Evolutionary conservation across 495 filamentous ascomycete species (phyloP).

Genomic region (Elaphomyces granulatus): DNA sequence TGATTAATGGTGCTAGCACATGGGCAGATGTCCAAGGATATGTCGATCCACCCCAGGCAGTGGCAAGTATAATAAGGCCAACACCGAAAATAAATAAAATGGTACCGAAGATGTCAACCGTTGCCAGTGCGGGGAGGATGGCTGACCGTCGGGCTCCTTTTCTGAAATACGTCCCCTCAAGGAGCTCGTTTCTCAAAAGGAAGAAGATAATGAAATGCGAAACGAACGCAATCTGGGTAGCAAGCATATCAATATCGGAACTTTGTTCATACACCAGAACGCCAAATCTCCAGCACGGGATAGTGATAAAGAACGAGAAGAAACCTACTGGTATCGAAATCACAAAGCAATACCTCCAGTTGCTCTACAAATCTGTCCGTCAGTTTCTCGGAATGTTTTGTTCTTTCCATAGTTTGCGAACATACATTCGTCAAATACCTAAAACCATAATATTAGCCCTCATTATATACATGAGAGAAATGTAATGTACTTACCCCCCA

Average conservation of each 20-base stretch:
- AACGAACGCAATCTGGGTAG: slow-evolving; percentile 14
- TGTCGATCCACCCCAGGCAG: slow-evolving; percentile 43
- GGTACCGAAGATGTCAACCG: slow-evolving; percentile 40
- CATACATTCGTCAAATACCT: slow-evolving; percentile 17
- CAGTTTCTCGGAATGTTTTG: too few species aligned
- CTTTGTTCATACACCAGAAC: slow-evolving; percentile 11
- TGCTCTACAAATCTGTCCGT: slow-evolving; percentile 16
- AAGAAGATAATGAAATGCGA: slow-evolving; percentile 18
- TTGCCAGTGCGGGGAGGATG: slow-evolving; percentile 26
- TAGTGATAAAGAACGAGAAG: slow-evolving; percentile 14
- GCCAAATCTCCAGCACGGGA: too few species aligned
- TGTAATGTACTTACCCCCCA: slow-evolving; percentile 22
- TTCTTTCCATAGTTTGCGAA: not conserved
- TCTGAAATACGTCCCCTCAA: slow-evolving; percentile 14
- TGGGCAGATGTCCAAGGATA: slow-evolving; percentile 37
- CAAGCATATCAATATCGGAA: too few species aligned
- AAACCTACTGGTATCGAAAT: slow-evolving; percentile 37
- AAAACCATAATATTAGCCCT: slow-evolving; percentile 4
- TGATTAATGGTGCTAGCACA: slow-evolving; percentile 38
- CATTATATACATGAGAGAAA: not conserved
- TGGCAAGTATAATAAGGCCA: slow-evolving; percentile 40
- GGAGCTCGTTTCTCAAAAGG: slow-evolving; percentile 22
- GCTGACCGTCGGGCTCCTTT: slow-evolving; percentile 9
- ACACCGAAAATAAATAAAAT: slow-evolving; percentile 44
- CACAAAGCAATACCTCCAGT: slow-evolving; percentile 47